Evolutionary conservation across 176 grass and related monocot genomes (phyloP).

Genomic region (Bonia amplexicaulis): DNA sequence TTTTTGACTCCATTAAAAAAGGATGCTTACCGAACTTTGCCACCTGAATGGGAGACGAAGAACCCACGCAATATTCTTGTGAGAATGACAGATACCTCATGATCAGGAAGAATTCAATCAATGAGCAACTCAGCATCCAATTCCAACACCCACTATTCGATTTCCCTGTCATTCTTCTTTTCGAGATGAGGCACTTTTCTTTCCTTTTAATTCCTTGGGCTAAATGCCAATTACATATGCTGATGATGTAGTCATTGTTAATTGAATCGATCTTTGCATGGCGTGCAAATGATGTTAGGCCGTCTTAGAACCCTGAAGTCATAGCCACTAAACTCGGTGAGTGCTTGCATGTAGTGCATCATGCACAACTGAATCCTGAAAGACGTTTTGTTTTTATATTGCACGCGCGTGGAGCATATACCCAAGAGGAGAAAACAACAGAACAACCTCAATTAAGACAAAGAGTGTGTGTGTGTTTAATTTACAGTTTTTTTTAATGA

Average conservation of each 20-base stretch:
- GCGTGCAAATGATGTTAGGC: not conserved
- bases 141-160: not conserved
- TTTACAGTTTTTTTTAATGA: not conserved
- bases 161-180: not conserved
- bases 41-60: slow-evolving; percentile 21
- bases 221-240: not conserved
- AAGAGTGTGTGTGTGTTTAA: not conserved
- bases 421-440: not conserved
- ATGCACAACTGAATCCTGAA: not conserved
- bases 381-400: not conserved
- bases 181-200: not conserved
- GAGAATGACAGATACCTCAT: not conserved
- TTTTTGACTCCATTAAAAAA: not conserved
- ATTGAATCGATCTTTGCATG: not conserved
- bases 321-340: not conserved
- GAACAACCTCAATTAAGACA: not conserved
- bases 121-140: not conserved
- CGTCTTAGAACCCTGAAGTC: not conserved
- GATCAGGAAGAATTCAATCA: slow-evolving; percentile 20
- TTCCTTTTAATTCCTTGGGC: not conserved
- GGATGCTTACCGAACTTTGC: not conserved
- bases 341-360: not conserved
- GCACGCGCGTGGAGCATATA: not conserved
- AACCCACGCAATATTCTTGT: not conserved
- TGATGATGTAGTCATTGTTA: not conserved